A percentile compares a stretch with the other conserved stretches of the same genome.
phyloP scores from a whole-genome alignment of 495 filamentous ascomycete genomes.

The Xylaria scruposa region DNA sequence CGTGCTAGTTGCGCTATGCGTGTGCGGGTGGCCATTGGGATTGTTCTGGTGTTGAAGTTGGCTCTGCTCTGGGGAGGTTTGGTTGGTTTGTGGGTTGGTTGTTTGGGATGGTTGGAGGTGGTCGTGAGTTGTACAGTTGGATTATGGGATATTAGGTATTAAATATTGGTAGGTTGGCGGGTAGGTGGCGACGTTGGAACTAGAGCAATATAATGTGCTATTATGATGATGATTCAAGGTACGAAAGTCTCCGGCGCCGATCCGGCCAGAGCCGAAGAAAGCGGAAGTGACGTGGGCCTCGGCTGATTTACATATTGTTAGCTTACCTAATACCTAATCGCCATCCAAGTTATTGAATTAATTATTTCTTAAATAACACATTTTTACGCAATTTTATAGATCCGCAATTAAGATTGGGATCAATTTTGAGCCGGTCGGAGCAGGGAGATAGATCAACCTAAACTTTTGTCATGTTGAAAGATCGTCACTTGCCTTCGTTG shows the following conservation, averaged over 20 bases:
- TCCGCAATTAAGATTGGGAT: too few relatives aligned
- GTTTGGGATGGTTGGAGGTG: neutral
- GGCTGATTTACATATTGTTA: neutral
- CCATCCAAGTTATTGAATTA: too few relatives aligned
- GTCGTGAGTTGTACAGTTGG: too few relatives aligned
- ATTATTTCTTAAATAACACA: too few relatives aligned
- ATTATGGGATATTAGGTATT: neutral
- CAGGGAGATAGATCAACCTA: too few relatives aligned
- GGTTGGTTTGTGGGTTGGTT: neutral
- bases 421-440: too few relatives aligned
- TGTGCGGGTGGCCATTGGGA: neutral
- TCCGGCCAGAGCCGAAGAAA: neutral
- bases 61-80: neutral
- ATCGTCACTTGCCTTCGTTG: too few relatives aligned
- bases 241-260: neutral
- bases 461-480: too few relatives aligned
- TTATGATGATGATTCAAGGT: neutral
- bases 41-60: neutral
- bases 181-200: neutral
- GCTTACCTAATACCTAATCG: conserved; percentile 5
- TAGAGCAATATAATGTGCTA: neutral
- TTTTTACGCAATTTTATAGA: too few relatives aligned
- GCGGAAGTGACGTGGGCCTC: neutral
- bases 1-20: conserved; percentile 23
- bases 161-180: neutral